Evolutionary conservation across 164 flowering plant species (phyloP), one percentile per base, ranked within the genome.

Genomic region (Sedum album): DNA sequence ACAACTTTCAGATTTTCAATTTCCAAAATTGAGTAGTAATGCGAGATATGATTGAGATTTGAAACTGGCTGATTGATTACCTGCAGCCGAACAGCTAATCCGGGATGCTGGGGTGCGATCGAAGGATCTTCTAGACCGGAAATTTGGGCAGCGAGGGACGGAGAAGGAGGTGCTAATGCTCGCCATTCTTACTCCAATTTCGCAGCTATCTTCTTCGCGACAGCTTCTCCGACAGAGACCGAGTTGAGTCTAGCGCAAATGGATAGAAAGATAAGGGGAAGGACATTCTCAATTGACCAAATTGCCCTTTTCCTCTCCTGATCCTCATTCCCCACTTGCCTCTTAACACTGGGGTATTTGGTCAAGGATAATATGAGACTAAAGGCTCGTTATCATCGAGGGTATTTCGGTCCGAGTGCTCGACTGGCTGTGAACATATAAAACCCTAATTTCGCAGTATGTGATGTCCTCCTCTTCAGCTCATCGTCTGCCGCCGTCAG

Each of bases 121-220:
- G 21, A 79, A 76, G 68, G 75, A 73, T 30, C 41, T 49, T 6
- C 31, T 39, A 26, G 62, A 57, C 31, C 68, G 70, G 51, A 68
- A 57, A 57, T 80, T 53, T 65, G 81, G 68, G 66, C 77, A 71
- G n/a, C 78, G 79, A 41, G 79, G 73, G 65, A 73, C 60, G 66
- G 78, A 76, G 69, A 65, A 36, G 26, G 67, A 35, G 7, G 33
- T 67, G 74, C 42, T 68, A 15, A 73, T 41, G 73, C 77, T 80
- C 26, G 86, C 77, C 90, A 84, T 81, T 63, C 13, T 35, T 5
- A 26, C 41, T 39, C 26, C 30, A 13, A 13, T 33, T 35, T 15
- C 28, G 44, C 18, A 1, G n/a, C 26, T 64, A 18, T 13, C 7
- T 11, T 30, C 65, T 28, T 28, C 38, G 33, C 33, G 36, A 15